Evolutionary conservation across 306 rosid genomes (phyloP).

Genomic region (Acacia melanoxylon): DNA sequence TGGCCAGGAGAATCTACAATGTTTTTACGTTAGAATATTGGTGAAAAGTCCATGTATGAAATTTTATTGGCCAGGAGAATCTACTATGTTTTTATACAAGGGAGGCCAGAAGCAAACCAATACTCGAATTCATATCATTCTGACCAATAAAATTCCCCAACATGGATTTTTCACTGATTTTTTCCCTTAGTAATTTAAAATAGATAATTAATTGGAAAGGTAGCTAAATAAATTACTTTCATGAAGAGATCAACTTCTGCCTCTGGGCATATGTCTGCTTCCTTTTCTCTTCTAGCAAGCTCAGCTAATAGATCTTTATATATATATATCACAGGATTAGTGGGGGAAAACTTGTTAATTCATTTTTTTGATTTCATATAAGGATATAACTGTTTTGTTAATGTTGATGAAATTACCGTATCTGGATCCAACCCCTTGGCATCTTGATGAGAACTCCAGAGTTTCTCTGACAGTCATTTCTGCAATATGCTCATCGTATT

Average conservation of each 20-base stretch:
- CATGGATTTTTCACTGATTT: too few relatives aligned
- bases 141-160: too few relatives aligned
- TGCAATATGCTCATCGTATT: conserved; percentile 86
- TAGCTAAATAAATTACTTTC: conserved; percentile 54
- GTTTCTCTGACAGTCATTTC: conserved; percentile 97
- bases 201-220: neutral
- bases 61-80: too few relatives aligned
- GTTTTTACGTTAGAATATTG: too few relatives aligned
- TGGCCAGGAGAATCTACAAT: too few relatives aligned
- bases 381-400: neutral
- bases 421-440: conserved; percentile 91
- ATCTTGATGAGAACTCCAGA: conserved; percentile 86
- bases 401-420: conserved; percentile 56
- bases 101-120: too few relatives aligned
- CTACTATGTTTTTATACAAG: too few relatives aligned
- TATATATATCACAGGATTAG: neutral
- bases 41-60: too few relatives aligned
- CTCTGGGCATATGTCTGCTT: conserved; percentile 80
- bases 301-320: conserved; percentile 67
- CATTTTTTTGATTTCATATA: neutral
- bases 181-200: too few relatives aligned
- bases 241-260: conserved; percentile 93
- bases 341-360: neutral
- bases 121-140: too few relatives aligned
- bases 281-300: conserved; percentile 79